Evolutionary conservation across 1,284 basidiomycete genomes (phyloP), one percentile per base, ranked within the genome.

Genomic region (Dichomitus squalens): DNA sequence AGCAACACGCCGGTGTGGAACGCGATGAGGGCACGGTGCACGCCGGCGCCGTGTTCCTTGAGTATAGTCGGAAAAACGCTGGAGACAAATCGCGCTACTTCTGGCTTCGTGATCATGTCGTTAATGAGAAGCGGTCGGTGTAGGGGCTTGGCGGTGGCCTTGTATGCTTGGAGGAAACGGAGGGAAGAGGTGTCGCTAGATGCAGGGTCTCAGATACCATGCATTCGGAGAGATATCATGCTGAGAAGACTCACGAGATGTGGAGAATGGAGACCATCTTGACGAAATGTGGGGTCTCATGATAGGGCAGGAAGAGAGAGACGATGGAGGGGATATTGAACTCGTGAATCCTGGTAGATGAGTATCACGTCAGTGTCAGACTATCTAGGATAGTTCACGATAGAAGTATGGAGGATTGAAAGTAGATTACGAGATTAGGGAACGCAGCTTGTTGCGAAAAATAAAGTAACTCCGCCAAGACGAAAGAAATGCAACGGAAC

Each of bases 261-360:
- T 90, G 86, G 57, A 95, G 76, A 66, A 98, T 95, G 4, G 90
- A 88, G 39, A 97, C 79, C 82, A 98, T 93, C 70, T 96, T 96
- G 7, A 90, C 84, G 72, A 99, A 99, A 70, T 98, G 95, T 0
- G 92, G 88, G 2, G 96, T 94, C 65, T 95, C 93, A 69, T 98
- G 95, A 71, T 96, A 98, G 0, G 97, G 97, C 27, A 98, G 75
- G 74, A 98, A 98, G 18, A 94, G 79, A 12, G 87, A 77, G 6
- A 99, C 79, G 20, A 96, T 68, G n/a, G 83, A 80, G 47, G 90
- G 80, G 39, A 95, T 82, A 68, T 98, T 97, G 78, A 98, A 95
- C 70, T 98, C 95, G 71, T 98, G 85, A 36, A 98, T 86, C 68
- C 96, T 96, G 68, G 8, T 14, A 14, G 11, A 29, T 25, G 5